A percentile compares a stretch with the other conserved stretches of the same genome.
phyloP scores from a whole-genome alignment of 1,284 basidiomycete genomes.

The Boletus sp. region DNA sequence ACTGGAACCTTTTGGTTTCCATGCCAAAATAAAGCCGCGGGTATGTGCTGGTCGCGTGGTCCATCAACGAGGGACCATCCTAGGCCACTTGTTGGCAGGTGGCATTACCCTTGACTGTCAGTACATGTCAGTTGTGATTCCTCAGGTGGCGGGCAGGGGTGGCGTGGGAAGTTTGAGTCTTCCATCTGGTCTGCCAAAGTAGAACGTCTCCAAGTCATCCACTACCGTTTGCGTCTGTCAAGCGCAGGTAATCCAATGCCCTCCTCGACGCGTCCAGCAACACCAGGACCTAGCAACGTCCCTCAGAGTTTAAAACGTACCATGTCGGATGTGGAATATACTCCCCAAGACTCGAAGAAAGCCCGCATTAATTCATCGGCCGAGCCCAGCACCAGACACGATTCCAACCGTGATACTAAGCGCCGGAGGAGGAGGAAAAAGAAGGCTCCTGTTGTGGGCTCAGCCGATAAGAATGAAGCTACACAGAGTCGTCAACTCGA shows the following conservation, averaged over 20 bases:
- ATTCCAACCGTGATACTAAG: conserved; percentile 39
- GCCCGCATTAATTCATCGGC: conserved; percentile 19
- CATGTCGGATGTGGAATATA: conserved; percentile 25
- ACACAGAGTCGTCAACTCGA: conserved; percentile 7
- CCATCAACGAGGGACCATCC: no score
- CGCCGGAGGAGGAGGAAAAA: conserved; percentile 40
- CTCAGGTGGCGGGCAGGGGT: no score
- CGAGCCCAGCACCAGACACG: conserved; percentile 28
- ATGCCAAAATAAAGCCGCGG: no score
- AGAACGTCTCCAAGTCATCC: not conserved
- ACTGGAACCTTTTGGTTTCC: no score
- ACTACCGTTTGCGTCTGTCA: not conserved
- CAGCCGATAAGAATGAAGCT: conserved; percentile 13
- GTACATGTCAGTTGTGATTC: no score
- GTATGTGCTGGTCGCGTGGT: no score
- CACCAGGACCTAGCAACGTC: conserved; percentile 15
- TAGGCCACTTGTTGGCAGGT: no score
- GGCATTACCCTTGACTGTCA: no score
- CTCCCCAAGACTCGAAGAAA: conserved; percentile 22
- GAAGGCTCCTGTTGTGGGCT: conserved; percentile 36
- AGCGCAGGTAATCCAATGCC: conserved; percentile 18
- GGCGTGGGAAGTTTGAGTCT: conserved; percentile 26
- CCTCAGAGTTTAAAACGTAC: conserved; percentile 15
- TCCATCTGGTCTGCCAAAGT: not conserved
- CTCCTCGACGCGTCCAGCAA: conserved; percentile 21